phyloP scores from a whole-genome alignment of 148 eudicot species.

The Chenopodium quinoa region DNA sequence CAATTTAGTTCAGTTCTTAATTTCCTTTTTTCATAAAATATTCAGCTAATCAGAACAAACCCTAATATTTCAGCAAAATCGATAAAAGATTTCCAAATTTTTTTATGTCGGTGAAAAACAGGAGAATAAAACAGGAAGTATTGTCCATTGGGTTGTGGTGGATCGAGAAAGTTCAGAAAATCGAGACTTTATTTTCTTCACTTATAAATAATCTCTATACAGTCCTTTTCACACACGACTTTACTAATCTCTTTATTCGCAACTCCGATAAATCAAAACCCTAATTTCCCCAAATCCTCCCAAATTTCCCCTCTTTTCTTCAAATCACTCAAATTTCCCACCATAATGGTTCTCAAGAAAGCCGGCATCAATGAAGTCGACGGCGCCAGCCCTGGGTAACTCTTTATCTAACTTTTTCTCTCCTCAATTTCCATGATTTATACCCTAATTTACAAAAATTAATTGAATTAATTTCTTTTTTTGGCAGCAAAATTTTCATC shows the following conservation, averaged over 20 bases:
- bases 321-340: not conserved
- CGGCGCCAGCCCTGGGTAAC: constrained; percentile 74
- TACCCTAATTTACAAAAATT: not conserved
- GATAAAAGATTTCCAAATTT: no score
- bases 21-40: no score
- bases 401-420: constrained; percentile 4
- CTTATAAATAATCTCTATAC: not conserved
- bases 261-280: not conserved
- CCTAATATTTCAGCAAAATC: no score
- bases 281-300: constrained; percentile 15
- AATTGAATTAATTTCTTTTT: not conserved
- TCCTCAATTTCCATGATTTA: not conserved
- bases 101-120: no score
- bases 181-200: not conserved
- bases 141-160: no score
- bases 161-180: not conserved
- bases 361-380: constrained; percentile 45
- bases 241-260: not conserved
- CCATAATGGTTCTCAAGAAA: constrained; percentile 44
- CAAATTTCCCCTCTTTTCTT: not conserved
- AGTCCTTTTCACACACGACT: not conserved
- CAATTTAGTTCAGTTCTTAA: no score
- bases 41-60: no score
- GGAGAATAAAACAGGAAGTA: no score
- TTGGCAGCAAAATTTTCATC: constrained; percentile 60